Evolutionary conservation across 2,329 filamentous ascomycete genomes (phyloP), one percentile per base, ranked within the genome.

Genomic region (Colletotrichum eremochloae): DNA sequence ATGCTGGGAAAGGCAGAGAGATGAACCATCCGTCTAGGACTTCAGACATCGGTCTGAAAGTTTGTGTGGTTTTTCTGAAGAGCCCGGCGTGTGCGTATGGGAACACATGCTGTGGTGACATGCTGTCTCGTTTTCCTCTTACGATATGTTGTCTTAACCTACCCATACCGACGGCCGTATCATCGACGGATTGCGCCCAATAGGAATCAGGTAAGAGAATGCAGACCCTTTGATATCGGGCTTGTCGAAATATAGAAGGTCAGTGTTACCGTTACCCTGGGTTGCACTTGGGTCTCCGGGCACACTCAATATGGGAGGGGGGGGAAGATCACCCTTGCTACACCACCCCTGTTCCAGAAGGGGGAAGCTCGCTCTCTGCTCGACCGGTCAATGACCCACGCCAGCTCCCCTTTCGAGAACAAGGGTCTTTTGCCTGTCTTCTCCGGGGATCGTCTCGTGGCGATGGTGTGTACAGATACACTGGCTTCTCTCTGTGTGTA

Each of bases 191-290:
- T 24, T n/a, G 42, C n/a, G 63, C 68, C 64, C 46, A 63, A 63
- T n/a, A 24, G n/a, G 66, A 60, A 3, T 38, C 20, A 31, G 38
- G 68, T 31, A 24, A 24, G 24, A 18, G 33, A 42, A 70, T 36
- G 60, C 66, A n/a, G 60, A 56, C 63, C 70, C 66, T 72, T 72
- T 72, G 70, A 60, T 72, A 62, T 70, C 70, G 66, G 61, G 24
- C 70, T 60, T 72, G 70, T 72, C 70, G 48, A 69, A 64, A 72
- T 65, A 55, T 29, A 72, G 70, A 72, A 72, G 70, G 70, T 72
- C 63, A 44, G 58, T 29, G 38, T 53, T 29, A 44, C 58, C 44
- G 52, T 40, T 42, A 48, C 12, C 52, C 40, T 46, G 53, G 53
- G 69, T 69, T 64, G 46, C 60, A 72, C 55, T 69, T 52, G 38